phyloP scores from a whole-genome alignment of 805 yeast genomes.

The Metschnikowia hibisci region DNA sequence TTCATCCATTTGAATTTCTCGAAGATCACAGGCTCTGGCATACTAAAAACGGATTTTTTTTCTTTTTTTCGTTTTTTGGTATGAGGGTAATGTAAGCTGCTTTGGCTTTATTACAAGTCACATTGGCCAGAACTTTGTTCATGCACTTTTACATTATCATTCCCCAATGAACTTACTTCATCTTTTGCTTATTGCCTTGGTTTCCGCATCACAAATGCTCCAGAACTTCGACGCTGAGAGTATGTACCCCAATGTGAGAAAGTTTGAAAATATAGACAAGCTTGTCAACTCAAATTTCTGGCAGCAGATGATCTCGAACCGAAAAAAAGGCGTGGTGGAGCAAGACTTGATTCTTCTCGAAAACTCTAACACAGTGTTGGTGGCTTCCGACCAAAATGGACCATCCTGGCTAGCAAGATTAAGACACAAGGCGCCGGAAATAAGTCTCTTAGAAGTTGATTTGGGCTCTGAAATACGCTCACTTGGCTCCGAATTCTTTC shows the following conservation, averaged over 20 bases:
- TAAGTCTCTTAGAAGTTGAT: slow-evolving; percentile 11
- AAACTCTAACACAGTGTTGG: slow-evolving; percentile 11
- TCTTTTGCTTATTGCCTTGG: no score
- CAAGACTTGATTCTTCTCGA: slow-evolving; percentile 10
- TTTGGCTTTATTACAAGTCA: no score
- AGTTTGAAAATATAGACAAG: slow-evolving; percentile 6
- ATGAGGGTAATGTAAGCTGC: no score
- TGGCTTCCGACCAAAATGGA: slow-evolving; percentile 6
- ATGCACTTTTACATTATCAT: no score
- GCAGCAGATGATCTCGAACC: slow-evolving; percentile 6
- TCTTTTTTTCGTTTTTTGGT: no score
- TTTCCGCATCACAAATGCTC: no score
- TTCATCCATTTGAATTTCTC: no score
- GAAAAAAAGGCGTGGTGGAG: neutral
- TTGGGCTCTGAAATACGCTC: slow-evolving; percentile 10
- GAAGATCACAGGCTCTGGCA: no score
- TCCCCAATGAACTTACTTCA: neutral
- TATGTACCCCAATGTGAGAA: slow-evolving; percentile 9
- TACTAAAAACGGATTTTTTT: no score
- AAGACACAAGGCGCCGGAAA: neutral
- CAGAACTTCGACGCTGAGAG: neutral
- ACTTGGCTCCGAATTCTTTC: slow-evolving; percentile 12
- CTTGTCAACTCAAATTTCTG: slow-evolving; percentile 13
- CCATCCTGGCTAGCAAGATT: neutral
- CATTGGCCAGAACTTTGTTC: no score